These are phyloP conservation scores for Epichloe gansuensis DNA, from an alignment of 2,329 filamentous ascomycete species.

Conservation along the genomic window DNA sequence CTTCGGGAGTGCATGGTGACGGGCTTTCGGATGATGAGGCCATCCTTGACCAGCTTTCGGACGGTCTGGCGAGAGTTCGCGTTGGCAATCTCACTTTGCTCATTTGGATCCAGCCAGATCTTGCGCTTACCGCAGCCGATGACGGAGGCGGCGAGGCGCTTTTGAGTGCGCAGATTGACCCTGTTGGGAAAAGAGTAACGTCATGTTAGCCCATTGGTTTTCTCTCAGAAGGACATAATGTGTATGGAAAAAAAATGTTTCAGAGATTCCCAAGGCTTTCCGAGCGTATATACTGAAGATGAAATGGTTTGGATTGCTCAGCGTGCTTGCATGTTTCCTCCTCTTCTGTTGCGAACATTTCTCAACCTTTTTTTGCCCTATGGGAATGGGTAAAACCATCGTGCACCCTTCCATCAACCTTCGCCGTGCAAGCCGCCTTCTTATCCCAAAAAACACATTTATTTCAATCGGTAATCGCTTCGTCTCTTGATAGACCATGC, in stretches of 20 bases:
- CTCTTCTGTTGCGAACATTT: neutral
- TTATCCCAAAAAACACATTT: constrained; percentile 1
- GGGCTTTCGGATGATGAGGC: constrained; percentile 99
- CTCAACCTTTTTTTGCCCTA: neutral
- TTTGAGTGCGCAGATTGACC: constrained; percentile 99
- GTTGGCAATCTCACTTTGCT: constrained; percentile 98
- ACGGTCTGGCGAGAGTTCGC: constrained; percentile 99
- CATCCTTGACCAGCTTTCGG: constrained; percentile 99
- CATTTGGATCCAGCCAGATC: constrained; percentile 99
- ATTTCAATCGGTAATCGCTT: constrained; percentile 4
- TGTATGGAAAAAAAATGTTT: neutral
- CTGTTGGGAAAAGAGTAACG: constrained; percentile 33
- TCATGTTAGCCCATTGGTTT: constrained; percentile 15
- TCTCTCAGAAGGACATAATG: too few species aligned
- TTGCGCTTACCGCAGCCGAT: constrained; percentile 99
- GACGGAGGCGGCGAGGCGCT: constrained; percentile 98
- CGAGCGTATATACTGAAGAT: neutral
- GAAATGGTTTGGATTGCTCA: neutral
- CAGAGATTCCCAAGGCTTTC: neutral
- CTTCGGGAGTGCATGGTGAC: constrained; percentile 99
- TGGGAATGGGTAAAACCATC: neutral
- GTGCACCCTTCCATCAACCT: neutral
- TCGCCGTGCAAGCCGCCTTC: constrained; percentile 1
- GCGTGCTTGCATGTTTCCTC: constrained; percentile 1
- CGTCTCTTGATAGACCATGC: neutral